Percentiles rank a stretch among this genome's conserved stretches.
Evolutionary conservation across 768 basidiomycete species (phyloP).

Genomic region (Megacollybia marginata): DNA sequence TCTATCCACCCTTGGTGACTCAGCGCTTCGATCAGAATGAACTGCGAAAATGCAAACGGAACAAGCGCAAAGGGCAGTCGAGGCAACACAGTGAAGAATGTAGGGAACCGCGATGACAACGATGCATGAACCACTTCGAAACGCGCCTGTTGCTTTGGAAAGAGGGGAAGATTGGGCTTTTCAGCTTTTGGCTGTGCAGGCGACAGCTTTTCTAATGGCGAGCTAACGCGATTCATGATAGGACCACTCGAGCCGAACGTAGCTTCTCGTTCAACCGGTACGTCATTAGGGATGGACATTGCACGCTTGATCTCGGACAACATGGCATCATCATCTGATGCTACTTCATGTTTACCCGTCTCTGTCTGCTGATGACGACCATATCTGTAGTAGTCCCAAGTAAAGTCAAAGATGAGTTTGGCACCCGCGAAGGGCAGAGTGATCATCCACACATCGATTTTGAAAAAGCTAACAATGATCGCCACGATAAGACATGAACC

Average conservation of each 20-base stretch:
- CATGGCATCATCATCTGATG: slow-evolving; percentile 7
- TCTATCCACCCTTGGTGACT: slow-evolving; percentile 82
- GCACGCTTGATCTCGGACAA: slow-evolving; percentile 6
- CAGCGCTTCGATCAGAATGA: slow-evolving; percentile 86
- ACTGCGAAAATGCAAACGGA: slow-evolving; percentile 91
- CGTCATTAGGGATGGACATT: slow-evolving; percentile 2
- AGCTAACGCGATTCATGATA: neutral
- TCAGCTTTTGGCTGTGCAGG: neutral
- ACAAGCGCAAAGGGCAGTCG: slow-evolving; percentile 76
- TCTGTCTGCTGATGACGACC: slow-evolving; percentile 15
- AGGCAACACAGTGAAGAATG: slow-evolving; percentile 54
- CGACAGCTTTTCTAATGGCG: neutral
- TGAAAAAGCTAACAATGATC: slow-evolving; percentile 69
- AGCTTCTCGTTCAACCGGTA: neutral
- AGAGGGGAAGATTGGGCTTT: neutral
- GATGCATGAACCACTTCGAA: neutral
- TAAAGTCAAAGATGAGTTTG: slow-evolving; percentile 64
- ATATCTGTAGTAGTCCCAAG: slow-evolving; percentile 48
- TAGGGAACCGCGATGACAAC: slow-evolving; percentile 51
- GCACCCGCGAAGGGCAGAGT: slow-evolving; percentile 71
- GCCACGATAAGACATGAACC: slow-evolving; percentile 61
- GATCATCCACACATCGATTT: slow-evolving; percentile 78
- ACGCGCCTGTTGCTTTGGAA: neutral
- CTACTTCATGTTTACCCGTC: slow-evolving; percentile 4
- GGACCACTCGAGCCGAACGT: neutral